Base-by-base conservation (phyloP, 73 alveolate species). In the Breviolum minutum region DNA sequence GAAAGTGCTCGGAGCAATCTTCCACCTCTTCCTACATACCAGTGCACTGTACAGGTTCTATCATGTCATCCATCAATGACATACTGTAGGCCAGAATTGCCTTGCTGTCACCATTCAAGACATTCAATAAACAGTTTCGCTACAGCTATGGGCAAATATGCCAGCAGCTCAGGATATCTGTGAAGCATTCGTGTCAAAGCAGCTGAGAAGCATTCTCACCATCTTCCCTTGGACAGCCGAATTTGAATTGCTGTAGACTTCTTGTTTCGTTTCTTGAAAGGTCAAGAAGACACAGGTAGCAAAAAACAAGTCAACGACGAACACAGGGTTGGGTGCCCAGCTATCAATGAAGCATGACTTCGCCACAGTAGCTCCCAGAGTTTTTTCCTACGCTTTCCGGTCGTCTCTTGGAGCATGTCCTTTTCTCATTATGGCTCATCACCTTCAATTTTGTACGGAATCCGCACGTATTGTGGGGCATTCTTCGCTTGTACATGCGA, bases 261-360 rank as follows among this genome's bases (percentile, higher is more conserved):
- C 54, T 40, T 40, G 54, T 40, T 40, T 40, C 54, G 54, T 40
- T 40, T 40, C 54, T 40, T 40, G 54, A 8, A 30, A 82, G 91
- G 91, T 60, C 22, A 82, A 82, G 73, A 82, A 82, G 91, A 82
- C 91, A 60, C 69, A 82, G 74, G 60, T 82, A 20, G 91, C 64
- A 29, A 82, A 82, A 60, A 82, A 60, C 74, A 82, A 82, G 63
- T 14, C 91, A 26, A 82, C 91, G 61, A 82, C 74, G 13, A 82
- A 82, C 74, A 82, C 69, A 0, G 91, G 74, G 91, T 19, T 60
- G 22, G 48, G 30, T 82, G 74, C 91, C 30, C 73, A 82, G 73
- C 63, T 60, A 8, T 27, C 61, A 13, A 13, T 66, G 74, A 17
- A 66, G 17, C 17, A n/a, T 7, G 62, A 10, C 63, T 24, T 24